phyloP scores from a whole-genome alignment of 1,284 basidiomycete genomes.

The Cryptococcus sp. region DNA sequence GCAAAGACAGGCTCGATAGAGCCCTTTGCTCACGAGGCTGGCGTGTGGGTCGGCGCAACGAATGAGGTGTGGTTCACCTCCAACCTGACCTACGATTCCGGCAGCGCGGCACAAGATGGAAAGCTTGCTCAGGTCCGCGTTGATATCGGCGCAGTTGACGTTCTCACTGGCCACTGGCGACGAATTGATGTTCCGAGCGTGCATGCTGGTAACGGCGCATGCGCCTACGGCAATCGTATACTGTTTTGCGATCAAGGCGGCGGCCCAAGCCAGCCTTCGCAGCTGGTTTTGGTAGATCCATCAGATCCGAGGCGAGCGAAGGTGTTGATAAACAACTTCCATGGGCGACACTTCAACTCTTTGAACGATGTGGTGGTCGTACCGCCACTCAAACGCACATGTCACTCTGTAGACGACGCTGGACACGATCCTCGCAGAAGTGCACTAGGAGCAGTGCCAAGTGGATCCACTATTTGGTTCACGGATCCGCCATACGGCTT shows the following conservation, averaged over 20 bases:
- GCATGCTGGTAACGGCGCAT: conserved; percentile 31
- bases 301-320: conserved; percentile 19
- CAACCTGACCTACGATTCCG: conserved; percentile 17
- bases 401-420: not conserved
- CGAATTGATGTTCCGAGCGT: not conserved
- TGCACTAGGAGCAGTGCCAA: not conserved
- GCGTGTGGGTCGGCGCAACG: conserved; percentile 22
- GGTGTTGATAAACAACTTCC: conserved; percentile 67
- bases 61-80: conserved; percentile 33
- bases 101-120: not conserved
- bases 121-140: not conserved
- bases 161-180: conserved; percentile 2
- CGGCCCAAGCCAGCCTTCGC: conserved; percentile 12
- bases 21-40: conserved; percentile 37
- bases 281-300: conserved; percentile 25
- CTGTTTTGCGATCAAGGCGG: conserved; percentile 42
- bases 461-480: conserved; percentile 33
- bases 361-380: conserved; percentile 74
- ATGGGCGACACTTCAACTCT: conserved; percentile 74
- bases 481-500: conserved; percentile 43
- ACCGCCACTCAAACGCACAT: conserved; percentile 43
- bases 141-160: conserved; percentile 9
- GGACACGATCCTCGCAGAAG: too few species aligned
- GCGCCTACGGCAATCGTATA: conserved; percentile 19
- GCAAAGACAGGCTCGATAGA: conserved; percentile 15